Percentiles rank a stretch among this genome's conserved stretches.
Conservation (phyloP, 139 green algal species). For the Chlamydomonas sphaeroides region DNA sequence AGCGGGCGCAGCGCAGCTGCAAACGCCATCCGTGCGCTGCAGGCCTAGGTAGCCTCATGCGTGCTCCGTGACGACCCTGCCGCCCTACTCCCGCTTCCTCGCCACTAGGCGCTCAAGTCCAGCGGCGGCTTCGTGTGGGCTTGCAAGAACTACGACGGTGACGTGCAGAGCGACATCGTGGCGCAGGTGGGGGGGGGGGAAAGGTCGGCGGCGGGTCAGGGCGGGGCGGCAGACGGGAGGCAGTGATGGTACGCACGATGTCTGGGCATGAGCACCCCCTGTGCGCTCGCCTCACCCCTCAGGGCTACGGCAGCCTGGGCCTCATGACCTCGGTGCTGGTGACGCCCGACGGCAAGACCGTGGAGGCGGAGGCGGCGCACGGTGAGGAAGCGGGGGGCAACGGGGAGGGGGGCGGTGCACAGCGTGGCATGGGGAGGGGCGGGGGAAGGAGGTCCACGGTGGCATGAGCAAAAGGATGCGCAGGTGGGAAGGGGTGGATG, state of each 20-base stretch:
- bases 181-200: constrained; percentile 74
- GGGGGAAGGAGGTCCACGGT: no score
- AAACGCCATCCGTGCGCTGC: no score
- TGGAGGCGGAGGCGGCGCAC: constrained; percentile 96
- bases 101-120: constrained; percentile 85
- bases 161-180: constrained; percentile 91
- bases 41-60: no score
- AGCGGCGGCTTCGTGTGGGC: constrained; percentile 96
- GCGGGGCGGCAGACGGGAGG: no score
- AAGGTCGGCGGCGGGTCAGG: no score
- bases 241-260: no score
- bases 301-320: constrained; percentile 93
- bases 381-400: no score
- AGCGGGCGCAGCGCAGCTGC: no score
- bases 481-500: background rate
- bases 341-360: constrained; percentile 91
- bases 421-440: background rate
- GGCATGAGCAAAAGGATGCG: background rate
- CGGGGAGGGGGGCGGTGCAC: background rate
- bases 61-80: no score
- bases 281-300: background rate
- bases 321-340: constrained; percentile 97
- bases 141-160: constrained; percentile 98
- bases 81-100: no score
- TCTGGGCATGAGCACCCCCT: background rate